These are phyloP conservation scores for Acanthamoeba royreba DNA, from an alignment of 208 protist genomes.

Conservation along the genomic window DNA sequence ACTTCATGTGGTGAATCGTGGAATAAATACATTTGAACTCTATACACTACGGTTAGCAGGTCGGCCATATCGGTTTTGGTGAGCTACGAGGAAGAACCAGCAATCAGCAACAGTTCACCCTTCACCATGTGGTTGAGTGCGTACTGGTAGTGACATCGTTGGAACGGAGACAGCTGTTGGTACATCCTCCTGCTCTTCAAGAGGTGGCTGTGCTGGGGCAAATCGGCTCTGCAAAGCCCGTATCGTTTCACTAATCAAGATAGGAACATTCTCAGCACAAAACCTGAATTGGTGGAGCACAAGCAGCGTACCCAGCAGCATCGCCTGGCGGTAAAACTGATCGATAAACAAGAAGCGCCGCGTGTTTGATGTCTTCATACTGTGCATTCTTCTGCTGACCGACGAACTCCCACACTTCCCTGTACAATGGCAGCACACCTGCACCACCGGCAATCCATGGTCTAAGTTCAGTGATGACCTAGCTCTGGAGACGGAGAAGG, in stretches of 20 bases:
- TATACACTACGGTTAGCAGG: not conserved
- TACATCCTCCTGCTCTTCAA: too few species aligned
- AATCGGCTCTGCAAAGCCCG: too few species aligned
- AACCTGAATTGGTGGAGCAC: not conserved
- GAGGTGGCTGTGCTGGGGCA: too few species aligned
- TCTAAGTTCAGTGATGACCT: not conserved
- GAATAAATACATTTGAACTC: not conserved
- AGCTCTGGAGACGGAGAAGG: too few species aligned
- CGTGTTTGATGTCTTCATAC: conserved; percentile 32
- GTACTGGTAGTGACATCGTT: too few species aligned
- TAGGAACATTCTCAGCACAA: too few species aligned
- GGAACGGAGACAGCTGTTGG: too few species aligned
- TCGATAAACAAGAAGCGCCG: not conserved
- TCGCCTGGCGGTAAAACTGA: not conserved
- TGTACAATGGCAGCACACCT: not conserved
- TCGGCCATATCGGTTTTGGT: not conserved
- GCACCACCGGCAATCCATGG: too few species aligned
- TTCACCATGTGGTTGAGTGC: too few species aligned
- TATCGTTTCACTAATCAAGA: too few species aligned
- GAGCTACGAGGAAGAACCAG: too few species aligned
- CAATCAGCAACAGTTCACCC: too few species aligned
- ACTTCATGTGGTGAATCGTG: not conserved
- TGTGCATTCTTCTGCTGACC: not conserved
- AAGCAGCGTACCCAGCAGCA: not conserved
- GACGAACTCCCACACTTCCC: conserved; percentile 34